phyloP scores from a whole-genome alignment of 306 rosid species.

The Hippophae gyantsensis region DNA sequence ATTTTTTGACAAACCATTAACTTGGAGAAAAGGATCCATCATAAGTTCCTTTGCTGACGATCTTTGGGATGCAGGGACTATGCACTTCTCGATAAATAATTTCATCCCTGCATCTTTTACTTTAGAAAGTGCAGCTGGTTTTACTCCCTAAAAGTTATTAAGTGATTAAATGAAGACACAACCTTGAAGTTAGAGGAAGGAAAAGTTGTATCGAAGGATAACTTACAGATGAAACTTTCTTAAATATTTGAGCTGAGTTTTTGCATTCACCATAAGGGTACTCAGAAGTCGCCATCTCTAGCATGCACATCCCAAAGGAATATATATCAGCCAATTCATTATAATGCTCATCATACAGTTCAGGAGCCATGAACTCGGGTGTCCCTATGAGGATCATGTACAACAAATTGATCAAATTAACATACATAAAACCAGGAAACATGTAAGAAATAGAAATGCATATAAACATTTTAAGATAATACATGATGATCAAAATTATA shows the following conservation, averaged over 20 bases:
- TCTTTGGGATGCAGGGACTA: too few species aligned
- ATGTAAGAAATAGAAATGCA: neutral
- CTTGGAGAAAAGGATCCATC: too few species aligned
- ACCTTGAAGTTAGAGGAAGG: too few species aligned
- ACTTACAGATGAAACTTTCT: conserved; percentile 87
- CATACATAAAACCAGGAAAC: neutral
- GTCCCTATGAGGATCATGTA: conserved; percentile 43
- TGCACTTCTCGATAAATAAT: too few species aligned
- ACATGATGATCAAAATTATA: too few species aligned
- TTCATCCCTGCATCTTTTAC: too few species aligned
- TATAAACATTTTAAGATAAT: neutral
- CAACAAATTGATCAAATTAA: neutral
- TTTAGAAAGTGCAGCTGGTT: too few species aligned
- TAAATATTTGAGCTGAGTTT: conserved; percentile 83
- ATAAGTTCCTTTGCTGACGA: too few species aligned
- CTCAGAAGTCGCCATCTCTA: conserved; percentile 82
- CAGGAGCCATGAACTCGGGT: conserved; percentile 97
- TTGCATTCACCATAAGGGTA: conserved; percentile 87
- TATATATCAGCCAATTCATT: conserved; percentile 84
- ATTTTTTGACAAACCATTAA: conserved; percentile 15
- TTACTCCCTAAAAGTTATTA: too few species aligned
- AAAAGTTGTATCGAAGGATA: too few species aligned
- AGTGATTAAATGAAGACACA: too few species aligned
- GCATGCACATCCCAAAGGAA: conserved; percentile 92
- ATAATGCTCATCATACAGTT: conserved; percentile 89